phyloP scores from a whole-genome alignment of 1,284 basidiomycete genomes.

The Xerocomus nothofagi region DNA sequence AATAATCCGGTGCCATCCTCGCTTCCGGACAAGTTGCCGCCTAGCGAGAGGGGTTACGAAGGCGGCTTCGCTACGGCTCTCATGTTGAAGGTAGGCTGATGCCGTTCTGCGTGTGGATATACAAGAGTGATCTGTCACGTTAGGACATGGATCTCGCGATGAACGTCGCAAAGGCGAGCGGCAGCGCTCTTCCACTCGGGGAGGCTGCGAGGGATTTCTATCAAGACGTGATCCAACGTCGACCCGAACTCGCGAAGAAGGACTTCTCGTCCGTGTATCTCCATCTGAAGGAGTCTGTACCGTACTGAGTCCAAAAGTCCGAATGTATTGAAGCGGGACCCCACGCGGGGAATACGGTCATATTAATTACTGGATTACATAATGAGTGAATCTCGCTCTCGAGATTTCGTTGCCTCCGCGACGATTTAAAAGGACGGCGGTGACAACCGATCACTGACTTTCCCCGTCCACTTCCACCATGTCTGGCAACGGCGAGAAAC shows the following conservation, averaged over 20 bases:
- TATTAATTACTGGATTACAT: constrained; percentile 6
- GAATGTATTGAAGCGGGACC: too few relatives aligned
- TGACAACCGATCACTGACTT: constrained; percentile 30
- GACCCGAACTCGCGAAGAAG: constrained; percentile 60
- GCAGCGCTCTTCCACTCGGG: constrained; percentile 63
- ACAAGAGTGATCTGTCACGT: constrained; percentile 8
- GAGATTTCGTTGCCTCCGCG: constrained; percentile 36
- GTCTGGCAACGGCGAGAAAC: constrained; percentile 42
- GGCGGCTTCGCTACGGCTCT: constrained; percentile 82
- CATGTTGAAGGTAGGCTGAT: constrained; percentile 71
- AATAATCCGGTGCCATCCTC: constrained; percentile 88
- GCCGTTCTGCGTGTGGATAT: background rate
- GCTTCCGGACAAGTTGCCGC: constrained; percentile 69
- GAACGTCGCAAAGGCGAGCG: constrained; percentile 53
- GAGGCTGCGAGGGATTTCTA: constrained; percentile 64
- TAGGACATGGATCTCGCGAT: constrained; percentile 82
- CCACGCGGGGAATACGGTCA: too few relatives aligned
- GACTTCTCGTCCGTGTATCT: constrained; percentile 83
- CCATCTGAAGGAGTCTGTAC: constrained; percentile 53
- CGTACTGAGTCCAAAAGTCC: too few relatives aligned
- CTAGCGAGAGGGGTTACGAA: constrained; percentile 81
- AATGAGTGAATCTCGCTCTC: constrained; percentile 17
- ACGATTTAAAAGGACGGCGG: constrained; percentile 29
- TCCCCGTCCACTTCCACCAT: constrained; percentile 20
- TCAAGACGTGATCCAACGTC: constrained; percentile 47